Evolutionary conservation across 768 basidiomycete genomes (phyloP).

Genomic region (Suillus lakei): DNA sequence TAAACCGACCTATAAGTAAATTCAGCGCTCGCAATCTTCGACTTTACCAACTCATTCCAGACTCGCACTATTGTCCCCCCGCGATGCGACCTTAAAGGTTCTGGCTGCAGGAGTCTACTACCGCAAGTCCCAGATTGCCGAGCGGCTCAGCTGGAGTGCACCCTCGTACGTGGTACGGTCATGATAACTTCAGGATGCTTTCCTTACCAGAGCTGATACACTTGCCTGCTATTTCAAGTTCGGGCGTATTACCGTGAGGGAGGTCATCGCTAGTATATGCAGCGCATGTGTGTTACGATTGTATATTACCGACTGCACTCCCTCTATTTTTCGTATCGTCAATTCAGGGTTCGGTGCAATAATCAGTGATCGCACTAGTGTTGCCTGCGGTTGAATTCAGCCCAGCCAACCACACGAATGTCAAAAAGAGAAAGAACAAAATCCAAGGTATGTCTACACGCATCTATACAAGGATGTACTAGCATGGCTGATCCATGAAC

Average conservation of each 20-base stretch:
- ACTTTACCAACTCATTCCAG: conserved; percentile 33
- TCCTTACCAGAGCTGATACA: conserved; percentile 42
- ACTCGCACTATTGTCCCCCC: conserved; percentile 45
- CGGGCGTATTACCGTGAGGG: neutral
- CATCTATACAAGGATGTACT: neutral
- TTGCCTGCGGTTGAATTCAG: neutral
- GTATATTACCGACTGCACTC: neutral
- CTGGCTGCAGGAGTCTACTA: conserved; percentile 40
- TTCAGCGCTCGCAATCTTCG: neutral
- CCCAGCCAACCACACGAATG: too few species aligned
- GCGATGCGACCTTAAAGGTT: conserved; percentile 16
- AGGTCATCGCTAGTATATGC: neutral
- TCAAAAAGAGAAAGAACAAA: neutral
- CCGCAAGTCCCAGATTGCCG: conserved; percentile 37
- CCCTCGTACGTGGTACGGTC: conserved; percentile 16
- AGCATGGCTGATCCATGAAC: neutral
- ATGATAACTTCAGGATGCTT: conserved; percentile 23
- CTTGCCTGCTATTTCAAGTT: neutral
- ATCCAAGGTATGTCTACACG: neutral
- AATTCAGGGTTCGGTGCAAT: neutral
- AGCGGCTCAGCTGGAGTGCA: conserved; percentile 34
- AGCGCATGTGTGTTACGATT: neutral
- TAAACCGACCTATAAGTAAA: neutral
- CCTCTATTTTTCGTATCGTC: neutral
- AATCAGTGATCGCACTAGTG: neutral